A percentile compares a stretch with the other conserved stretches of the same genome.
Conservation (phyloP, 345 rosid species). For the Citrus sinensis region DNA sequence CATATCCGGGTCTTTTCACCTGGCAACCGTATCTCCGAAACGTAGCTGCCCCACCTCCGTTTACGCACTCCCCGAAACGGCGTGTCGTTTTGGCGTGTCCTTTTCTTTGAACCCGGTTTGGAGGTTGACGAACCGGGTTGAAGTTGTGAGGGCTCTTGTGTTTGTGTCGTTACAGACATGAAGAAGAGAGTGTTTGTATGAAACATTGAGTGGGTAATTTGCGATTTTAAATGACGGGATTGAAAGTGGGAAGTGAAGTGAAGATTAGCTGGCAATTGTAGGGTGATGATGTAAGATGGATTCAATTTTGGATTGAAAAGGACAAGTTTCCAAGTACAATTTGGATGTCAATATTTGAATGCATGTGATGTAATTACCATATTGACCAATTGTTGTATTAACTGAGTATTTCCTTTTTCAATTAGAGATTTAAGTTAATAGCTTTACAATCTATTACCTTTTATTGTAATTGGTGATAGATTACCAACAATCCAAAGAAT, state of each 20-base stretch:
- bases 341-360: not conserved
- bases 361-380: not conserved
- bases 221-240: not conserved
- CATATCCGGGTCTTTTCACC: slow-evolving; percentile 29
- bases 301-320: not conserved
- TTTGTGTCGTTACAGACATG: not conserved
- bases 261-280: not conserved
- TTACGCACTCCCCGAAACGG: slow-evolving; percentile 25
- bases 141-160: not conserved
- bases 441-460: too few species aligned
- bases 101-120: slow-evolving; percentile 11
- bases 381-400: not conserved
- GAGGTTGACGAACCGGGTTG: not conserved
- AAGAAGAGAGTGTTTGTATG: not conserved
- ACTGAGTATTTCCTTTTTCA: too few species aligned
- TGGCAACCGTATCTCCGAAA: slow-evolving; percentile 30
- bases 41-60: slow-evolving; percentile 34
- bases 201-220: not conserved
- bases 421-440: too few species aligned
- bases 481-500: too few species aligned
- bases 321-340: not conserved
- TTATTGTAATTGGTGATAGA: too few species aligned
- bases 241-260: not conserved
- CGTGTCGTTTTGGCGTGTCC: slow-evolving; percentile 6
- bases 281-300: not conserved